Evolutionary conservation across 1,284 basidiomycete genomes (phyloP).

Genomic region (Amylostereum areolatum): DNA sequence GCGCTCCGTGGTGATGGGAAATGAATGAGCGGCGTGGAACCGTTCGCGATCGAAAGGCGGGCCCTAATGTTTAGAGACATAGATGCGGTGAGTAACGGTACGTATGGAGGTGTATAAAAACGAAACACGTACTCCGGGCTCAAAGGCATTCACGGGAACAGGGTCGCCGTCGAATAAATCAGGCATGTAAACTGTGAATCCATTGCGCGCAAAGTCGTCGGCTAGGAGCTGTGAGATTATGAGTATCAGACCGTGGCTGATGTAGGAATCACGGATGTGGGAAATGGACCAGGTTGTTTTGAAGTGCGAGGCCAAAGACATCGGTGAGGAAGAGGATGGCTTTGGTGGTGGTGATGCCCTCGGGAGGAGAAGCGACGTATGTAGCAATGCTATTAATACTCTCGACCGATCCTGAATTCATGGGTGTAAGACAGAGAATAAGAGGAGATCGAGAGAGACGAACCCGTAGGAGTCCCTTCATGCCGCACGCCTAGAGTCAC

Average conservation of each 20-base stretch:
- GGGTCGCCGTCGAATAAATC: slow-evolving; percentile 41
- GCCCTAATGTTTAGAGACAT: no score
- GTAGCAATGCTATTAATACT: not conserved
- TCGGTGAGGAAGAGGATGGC: not conserved
- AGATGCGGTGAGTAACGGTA: not conserved
- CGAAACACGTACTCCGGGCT: not conserved
- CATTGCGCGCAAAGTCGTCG: slow-evolving; percentile 49
- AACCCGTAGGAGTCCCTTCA: not conserved
- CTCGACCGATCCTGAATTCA: not conserved
- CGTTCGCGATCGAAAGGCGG: not conserved
- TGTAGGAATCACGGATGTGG: not conserved
- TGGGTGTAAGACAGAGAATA: not conserved
- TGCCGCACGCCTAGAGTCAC: not conserved
- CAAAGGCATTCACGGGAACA: slow-evolving; percentile 16
- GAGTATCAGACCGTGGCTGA: not conserved
- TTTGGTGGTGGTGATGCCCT: not conserved
- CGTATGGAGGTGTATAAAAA: not conserved
- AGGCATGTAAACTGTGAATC: slow-evolving; percentile 38
- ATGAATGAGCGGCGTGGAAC: not conserved
- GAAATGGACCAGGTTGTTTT: not conserved
- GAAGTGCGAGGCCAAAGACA: not conserved
- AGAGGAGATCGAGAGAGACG: not conserved
- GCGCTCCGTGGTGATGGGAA: not conserved
- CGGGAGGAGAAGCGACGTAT: not conserved
- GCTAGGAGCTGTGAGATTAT: slow-evolving; percentile 27